Conservation (phyloP, 2,329 filamentous ascomycete genomes). For the Exophiala sideris region DNA sequence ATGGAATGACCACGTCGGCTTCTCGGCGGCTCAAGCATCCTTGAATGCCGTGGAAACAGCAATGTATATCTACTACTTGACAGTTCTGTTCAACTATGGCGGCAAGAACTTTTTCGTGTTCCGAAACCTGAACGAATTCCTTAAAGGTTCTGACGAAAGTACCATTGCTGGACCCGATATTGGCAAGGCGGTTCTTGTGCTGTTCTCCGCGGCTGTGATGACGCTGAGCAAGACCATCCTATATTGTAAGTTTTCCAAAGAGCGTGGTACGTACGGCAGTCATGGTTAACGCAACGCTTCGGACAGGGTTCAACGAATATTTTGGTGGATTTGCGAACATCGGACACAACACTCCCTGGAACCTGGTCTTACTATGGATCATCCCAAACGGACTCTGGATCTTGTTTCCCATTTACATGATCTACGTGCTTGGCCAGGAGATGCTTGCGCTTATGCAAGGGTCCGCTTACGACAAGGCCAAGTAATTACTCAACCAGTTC, state of each 20-base stretch:
- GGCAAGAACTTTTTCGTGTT: constrained; percentile 27
- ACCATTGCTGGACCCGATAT: constrained; percentile 43
- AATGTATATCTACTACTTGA: constrained; percentile 63
- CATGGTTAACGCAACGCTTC: constrained; percentile 1
- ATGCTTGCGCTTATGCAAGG: constrained; percentile 52
- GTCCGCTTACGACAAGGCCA: constrained; percentile 11
- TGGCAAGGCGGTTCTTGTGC: constrained; percentile 53
- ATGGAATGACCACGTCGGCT: constrained; percentile 65
- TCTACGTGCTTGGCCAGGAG: constrained; percentile 58
- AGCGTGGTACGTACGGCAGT: neutral
- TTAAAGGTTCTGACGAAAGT: constrained; percentile 17
- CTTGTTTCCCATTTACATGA: constrained; percentile 60
- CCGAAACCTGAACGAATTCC: constrained; percentile 36
- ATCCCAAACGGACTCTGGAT: constrained; percentile 67
- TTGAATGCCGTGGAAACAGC: constrained; percentile 67
- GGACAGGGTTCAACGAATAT: constrained; percentile 57
- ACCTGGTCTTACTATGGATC: constrained; percentile 59
- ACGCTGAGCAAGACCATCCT: constrained; percentile 66
- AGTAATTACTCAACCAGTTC: constrained; percentile 3
- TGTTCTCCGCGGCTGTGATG: constrained; percentile 58
- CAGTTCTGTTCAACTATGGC: constrained; percentile 5
- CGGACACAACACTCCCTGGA: constrained; percentile 56
- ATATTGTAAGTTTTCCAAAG: constrained; percentile 54
- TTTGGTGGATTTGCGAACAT: constrained; percentile 60
- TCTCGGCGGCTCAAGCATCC: constrained; percentile 69